Evolutionary conservation across 2,329 filamentous ascomycete genomes (phyloP).

Genomic region (Epichloe bromicola): DNA sequence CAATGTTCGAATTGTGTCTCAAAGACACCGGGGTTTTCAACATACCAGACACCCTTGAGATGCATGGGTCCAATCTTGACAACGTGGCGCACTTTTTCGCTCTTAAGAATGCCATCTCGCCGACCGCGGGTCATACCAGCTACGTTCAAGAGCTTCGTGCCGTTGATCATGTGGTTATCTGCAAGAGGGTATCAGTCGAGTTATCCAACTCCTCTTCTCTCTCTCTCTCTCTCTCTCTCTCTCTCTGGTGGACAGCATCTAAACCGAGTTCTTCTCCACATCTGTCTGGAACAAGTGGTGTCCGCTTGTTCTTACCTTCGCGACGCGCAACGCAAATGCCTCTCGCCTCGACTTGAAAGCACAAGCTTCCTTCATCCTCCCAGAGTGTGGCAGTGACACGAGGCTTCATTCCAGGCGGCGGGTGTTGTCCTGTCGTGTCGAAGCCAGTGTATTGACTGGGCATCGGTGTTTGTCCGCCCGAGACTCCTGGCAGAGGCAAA

Average conservation of each 20-base stretch:
- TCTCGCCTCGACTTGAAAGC: slow-evolving; percentile 93
- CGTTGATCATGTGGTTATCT: slow-evolving; percentile 99
- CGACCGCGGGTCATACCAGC: slow-evolving; percentile 95
- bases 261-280: too few relatives aligned
- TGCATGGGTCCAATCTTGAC: slow-evolving; percentile 99
- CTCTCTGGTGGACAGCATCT: too few relatives aligned
- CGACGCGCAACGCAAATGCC: slow-evolving; percentile 90
- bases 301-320: slow-evolving; percentile 49
- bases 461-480: slow-evolving; percentile 31
- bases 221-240: too few relatives aligned
- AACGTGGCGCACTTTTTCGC: slow-evolving; percentile 90
- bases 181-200: background rate
- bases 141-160: slow-evolving; percentile 91
- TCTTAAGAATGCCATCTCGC: slow-evolving; percentile 92
- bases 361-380: slow-evolving; percentile 96
- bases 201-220: background rate
- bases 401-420: slow-evolving; percentile 90
- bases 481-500: slow-evolving; percentile 54
- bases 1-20: slow-evolving; percentile 6
- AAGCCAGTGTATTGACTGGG: slow-evolving; percentile 47
- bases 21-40: slow-evolving; percentile 10
- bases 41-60: slow-evolving; percentile 91
- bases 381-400: slow-evolving; percentile 91
- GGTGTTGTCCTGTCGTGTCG: slow-evolving; percentile 84
- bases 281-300: slow-evolving; percentile 45